These are phyloP conservation scores for Backusella mclennaniae DNA, from an alignment of 192 early-diverging fungal species.

Conservation along the genomic window DNA sequence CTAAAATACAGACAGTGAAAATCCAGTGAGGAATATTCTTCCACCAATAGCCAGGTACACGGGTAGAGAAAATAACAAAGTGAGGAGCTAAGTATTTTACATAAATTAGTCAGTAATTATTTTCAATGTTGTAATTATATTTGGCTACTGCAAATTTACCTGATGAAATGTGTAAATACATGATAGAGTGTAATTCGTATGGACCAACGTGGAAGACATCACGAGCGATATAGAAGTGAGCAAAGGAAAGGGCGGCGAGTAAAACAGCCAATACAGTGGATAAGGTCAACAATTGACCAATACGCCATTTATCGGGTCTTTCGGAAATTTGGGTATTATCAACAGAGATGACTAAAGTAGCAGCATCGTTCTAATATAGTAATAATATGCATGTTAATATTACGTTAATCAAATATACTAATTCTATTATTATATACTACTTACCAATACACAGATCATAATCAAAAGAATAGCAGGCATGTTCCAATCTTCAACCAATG, in stretches of 20 bases:
- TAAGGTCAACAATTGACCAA: conserved; percentile 82
- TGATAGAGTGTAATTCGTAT: conserved; percentile 75
- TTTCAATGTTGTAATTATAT: no score
- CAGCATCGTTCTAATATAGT: conserved; percentile 68
- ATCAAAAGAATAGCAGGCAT: conserved; percentile 79
- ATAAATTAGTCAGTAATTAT: neutral
- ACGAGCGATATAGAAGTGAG: conserved; percentile 77
- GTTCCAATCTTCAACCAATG: conserved; percentile 76
- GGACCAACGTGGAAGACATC: conserved; percentile 49
- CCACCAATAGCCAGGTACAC: conserved; percentile 77
- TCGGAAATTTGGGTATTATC: conserved; percentile 88
- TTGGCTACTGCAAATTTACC: conserved; percentile 5
- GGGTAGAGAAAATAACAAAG: conserved; percentile 86
- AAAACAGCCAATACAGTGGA: conserved; percentile 76
- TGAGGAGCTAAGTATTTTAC: conserved; percentile 54
- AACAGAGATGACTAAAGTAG: conserved; percentile 86
- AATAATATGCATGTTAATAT: neutral
- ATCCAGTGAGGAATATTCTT: conserved; percentile 67
- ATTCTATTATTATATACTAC: neutral
- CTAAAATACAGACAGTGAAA: conserved; percentile 69
- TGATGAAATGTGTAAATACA: conserved; percentile 90
- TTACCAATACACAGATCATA: conserved; percentile 78
- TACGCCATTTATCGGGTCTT: conserved; percentile 90
- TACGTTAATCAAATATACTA: neutral
- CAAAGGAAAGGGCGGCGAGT: conserved; percentile 78